Percentiles rank a stretch among this genome's conserved stretches.
Evolutionary conservation across 2,329 filamentous ascomycete species (phyloP).

Genomic region (Xylariales sp.): DNA sequence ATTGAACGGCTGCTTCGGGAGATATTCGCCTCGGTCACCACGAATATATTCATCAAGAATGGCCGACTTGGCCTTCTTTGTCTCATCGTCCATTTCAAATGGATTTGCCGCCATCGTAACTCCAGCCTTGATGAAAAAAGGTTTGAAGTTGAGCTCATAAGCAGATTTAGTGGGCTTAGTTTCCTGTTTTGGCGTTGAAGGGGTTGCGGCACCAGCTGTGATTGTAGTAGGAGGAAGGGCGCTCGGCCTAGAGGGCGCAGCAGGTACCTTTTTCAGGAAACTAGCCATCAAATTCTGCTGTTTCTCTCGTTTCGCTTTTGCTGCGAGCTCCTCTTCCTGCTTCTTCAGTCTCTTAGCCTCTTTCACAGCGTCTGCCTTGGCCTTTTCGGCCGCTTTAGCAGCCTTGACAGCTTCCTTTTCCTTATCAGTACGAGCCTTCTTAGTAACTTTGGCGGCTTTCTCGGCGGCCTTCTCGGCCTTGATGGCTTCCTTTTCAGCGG

Average conservation of each 20-base stretch:
- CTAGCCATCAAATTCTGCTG: conserved; percentile 49
- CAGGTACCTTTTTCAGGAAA: conserved; percentile 44
- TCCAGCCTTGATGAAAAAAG: conserved; percentile 82
- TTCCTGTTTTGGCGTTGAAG: conserved; percentile 43
- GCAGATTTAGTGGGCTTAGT: conserved; percentile 55
- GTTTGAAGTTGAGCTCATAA: conserved; percentile 79
- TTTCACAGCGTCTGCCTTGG: conserved; percentile 57
- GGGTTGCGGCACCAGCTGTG: conserved; percentile 39
- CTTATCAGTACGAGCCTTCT: conserved; percentile 59
- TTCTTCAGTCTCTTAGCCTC: conserved; percentile 60
- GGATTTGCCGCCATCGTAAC: conserved; percentile 74
- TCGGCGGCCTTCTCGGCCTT: conserved; percentile 21
- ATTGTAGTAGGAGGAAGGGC: conserved; percentile 29
- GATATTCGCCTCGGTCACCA: conserved; percentile 60
- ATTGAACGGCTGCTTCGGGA: conserved; percentile 55
- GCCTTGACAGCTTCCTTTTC: conserved; percentile 47
- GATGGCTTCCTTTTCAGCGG: conserved; percentile 34
- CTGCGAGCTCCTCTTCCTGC: conserved; percentile 52
- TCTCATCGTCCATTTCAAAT: conserved; percentile 68
- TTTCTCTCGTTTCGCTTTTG: conserved; percentile 57
- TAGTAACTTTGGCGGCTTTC: conserved; percentile 38
- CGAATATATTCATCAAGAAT: conserved; percentile 65
- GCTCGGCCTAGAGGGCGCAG: conserved; percentile 43
- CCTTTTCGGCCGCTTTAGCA: conserved; percentile 43
- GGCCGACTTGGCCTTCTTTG: conserved; percentile 61